Evolutionary conservation across 2,329 filamentous ascomycete genomes (phyloP).

Genomic region (Trichoderma gracile): DNA sequence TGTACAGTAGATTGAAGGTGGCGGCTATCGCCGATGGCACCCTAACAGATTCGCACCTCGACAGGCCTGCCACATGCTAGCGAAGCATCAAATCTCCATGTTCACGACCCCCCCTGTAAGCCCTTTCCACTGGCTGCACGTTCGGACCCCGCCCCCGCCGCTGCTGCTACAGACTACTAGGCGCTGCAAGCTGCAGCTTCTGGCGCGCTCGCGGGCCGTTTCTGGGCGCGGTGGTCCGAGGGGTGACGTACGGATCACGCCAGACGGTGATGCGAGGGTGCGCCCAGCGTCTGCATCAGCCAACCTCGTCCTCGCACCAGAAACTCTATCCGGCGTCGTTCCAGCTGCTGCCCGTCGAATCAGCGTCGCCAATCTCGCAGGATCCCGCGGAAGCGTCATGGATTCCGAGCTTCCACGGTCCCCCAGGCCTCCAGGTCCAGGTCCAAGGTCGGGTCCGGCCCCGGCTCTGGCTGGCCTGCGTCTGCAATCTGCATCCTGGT

Average conservation of each 20-base stretch:
- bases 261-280: slow-evolving; percentile 22
- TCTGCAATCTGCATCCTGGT: not conserved
- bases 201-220: slow-evolving; percentile 4
- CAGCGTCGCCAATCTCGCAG: slow-evolving; percentile 19
- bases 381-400: not conserved
- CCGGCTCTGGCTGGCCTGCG: not conserved
- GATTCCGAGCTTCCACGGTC: not conserved
- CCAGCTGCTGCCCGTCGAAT: slow-evolving; percentile 10
- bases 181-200: not conserved
- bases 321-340: slow-evolving; percentile 22
- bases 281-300: slow-evolving; percentile 21
- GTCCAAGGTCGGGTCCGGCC: too few relatives aligned
- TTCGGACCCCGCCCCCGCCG: not conserved
- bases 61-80: slow-evolving; percentile 20
- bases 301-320: not conserved
- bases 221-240: slow-evolving; percentile 11
- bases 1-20: too few relatives aligned
- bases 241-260: slow-evolving; percentile 23
- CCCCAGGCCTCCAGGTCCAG: not conserved
- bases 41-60: not conserved
- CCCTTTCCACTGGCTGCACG: not conserved
- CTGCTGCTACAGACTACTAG: not conserved
- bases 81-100: not conserved
- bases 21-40: not conserved
- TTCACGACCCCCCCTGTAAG: not conserved